A percentile compares a stretch with the other conserved stretches of the same genome.
Conservation (phyloP, 495 filamentous ascomycete genomes). For the Acidiella bohemica region DNA sequence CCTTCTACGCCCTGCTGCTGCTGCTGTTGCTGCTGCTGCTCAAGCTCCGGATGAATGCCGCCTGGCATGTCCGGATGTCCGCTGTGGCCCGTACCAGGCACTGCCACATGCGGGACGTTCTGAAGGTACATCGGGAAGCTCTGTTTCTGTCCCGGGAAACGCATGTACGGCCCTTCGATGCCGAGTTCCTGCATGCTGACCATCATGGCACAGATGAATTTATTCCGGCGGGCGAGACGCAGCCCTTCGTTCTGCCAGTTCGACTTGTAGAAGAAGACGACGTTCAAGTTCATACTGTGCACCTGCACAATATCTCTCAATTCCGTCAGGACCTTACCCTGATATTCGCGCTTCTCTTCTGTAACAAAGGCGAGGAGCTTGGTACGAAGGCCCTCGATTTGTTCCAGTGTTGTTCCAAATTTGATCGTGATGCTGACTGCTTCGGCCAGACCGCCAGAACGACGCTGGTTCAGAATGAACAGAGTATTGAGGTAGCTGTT, state of each 20-base stretch:
- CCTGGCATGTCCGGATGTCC: constrained; percentile 27
- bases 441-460: constrained; percentile 79
- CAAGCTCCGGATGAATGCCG: constrained; percentile 17
- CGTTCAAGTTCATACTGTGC: constrained; percentile 70
- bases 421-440: constrained; percentile 72
- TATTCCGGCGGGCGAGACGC: constrained; percentile 80
- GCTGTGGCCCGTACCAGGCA: constrained; percentile 30
- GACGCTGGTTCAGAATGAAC: constrained; percentile 88
- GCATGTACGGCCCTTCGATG: constrained; percentile 73
- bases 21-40: constrained; percentile 9
- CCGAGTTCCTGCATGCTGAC: constrained; percentile 68
- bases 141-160: constrained; percentile 52
- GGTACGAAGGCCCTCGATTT: constrained; percentile 72
- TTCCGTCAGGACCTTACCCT: constrained; percentile 80
- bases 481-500: constrained; percentile 87
- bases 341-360: constrained; percentile 83
- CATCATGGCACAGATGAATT: constrained; percentile 92
- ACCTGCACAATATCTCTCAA: constrained; percentile 52
- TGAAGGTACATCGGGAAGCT: constrained; percentile 47
- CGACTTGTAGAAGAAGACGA: constrained; percentile 96
- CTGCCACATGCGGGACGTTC: constrained; percentile 30
- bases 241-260: constrained; percentile 89
- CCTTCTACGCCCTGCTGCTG: neutral
- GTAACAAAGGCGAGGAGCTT: constrained; percentile 77
- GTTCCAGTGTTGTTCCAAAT: constrained; percentile 75